Evolutionary conservation across 805 yeast species (phyloP).

Genomic region (Yarrowia alimentaria): DNA sequence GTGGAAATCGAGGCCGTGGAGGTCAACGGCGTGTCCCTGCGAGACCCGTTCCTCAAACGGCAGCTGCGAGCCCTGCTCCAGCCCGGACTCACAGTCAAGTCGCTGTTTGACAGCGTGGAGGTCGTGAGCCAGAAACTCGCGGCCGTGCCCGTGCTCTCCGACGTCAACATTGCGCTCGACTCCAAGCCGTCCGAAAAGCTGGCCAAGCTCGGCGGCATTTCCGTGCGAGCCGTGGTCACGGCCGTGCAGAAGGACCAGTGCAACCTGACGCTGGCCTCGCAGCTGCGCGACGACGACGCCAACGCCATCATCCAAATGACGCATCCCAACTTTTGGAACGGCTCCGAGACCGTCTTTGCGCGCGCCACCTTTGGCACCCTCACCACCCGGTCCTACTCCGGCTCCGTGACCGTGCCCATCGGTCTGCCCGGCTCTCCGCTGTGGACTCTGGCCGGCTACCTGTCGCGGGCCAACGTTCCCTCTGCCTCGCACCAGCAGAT

Average conservation of each 20-base stretch:
- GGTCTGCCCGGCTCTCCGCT: conserved; percentile 22
- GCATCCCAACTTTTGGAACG: conserved; percentile 25
- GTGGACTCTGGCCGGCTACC: conserved; percentile 20
- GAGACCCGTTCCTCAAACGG: conserved; percentile 24
- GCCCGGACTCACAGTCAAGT: conserved; percentile 26
- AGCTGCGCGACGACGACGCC: conserved; percentile 19
- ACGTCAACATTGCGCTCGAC: conserved; percentile 22
- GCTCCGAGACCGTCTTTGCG: conserved; percentile 12
- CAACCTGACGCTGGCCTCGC: conserved; percentile 14
- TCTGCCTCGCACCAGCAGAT: conserved; percentile 26
- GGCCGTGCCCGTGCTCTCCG: conserved; percentile 14
- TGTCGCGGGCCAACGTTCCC: conserved; percentile 21
- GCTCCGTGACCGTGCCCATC: conserved; percentile 4
- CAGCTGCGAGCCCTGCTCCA: conserved; percentile 20
- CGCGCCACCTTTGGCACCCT: conserved; percentile 23
- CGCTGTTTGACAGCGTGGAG: conserved; percentile 23
- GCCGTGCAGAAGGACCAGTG: conserved; percentile 20
- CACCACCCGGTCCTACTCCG: conserved; percentile 23
- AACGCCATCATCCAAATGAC: conserved; percentile 18
- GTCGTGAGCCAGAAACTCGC: conserved; percentile 16
- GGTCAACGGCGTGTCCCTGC: conserved; percentile 18
- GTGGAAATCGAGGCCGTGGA: conserved; percentile 27
- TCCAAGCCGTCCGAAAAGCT: conserved; percentile 18
- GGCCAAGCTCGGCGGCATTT: conserved; percentile 25
- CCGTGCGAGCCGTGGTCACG: conserved; percentile 15